Evolutionary conservation across 2,329 filamentous ascomycete genomes (phyloP).

Genomic region (Xylaria sp.): DNA sequence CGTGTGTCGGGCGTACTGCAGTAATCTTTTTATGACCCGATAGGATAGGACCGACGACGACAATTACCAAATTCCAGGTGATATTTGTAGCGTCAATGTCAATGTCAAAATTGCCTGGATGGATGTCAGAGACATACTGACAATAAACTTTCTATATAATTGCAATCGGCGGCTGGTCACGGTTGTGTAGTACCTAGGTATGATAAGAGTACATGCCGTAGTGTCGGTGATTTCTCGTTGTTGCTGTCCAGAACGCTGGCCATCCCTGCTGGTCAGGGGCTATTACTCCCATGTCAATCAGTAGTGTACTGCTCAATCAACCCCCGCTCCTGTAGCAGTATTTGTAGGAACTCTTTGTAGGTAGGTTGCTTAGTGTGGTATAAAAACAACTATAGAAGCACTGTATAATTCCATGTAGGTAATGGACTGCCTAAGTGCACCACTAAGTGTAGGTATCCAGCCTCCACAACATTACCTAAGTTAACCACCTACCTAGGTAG

Average conservation of each 20-base stretch:
- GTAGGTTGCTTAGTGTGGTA: too few species aligned
- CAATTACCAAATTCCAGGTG: background rate
- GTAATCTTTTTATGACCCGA: background rate
- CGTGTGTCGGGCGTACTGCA: constrained; percentile 4
- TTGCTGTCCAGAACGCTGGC: background rate
- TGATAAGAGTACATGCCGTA: background rate
- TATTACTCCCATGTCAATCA: too few species aligned
- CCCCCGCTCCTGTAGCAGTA: background rate
- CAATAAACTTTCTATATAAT: too few species aligned
- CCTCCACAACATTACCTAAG: too few species aligned
- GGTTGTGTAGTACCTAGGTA: background rate
- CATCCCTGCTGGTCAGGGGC: background rate
- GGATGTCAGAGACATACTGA: background rate
- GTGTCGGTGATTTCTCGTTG: background rate
- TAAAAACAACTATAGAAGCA: too few species aligned
- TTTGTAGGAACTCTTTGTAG: too few species aligned
- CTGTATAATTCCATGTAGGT: too few species aligned
- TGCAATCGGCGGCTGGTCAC: too few species aligned
- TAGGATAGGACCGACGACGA: constrained; percentile 3
- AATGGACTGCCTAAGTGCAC: too few species aligned
- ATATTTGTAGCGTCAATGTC: background rate
- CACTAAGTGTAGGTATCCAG: too few species aligned
- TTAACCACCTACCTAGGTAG: too few species aligned
- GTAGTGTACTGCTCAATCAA: background rate
- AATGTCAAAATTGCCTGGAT: background rate